These are phyloP conservation scores for Saccharum spontaneum DNA, from an alignment of 176 grass and related monocot genomes.

Conservation along the genomic window DNA sequence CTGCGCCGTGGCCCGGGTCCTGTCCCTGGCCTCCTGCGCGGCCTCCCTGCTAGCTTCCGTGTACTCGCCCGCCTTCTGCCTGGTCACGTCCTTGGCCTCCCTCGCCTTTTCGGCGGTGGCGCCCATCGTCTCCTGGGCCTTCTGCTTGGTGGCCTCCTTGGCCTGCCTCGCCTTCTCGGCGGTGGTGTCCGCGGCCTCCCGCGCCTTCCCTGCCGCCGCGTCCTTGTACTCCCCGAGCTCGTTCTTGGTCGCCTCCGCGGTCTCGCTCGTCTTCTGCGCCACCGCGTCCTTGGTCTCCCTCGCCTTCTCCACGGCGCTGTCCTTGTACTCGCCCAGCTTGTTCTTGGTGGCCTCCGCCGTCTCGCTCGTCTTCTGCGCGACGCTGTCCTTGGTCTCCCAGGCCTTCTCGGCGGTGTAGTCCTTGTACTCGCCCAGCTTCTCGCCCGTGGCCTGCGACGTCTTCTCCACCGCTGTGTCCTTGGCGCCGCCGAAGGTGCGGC, in stretches of 20 bases:
- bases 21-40: constrained; percentile 37
- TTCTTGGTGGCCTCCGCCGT: constrained; percentile 38
- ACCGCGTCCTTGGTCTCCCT: constrained; percentile 42
- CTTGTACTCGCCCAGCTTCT: constrained; percentile 24
- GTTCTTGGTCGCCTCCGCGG: constrained; percentile 44
- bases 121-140: constrained; percentile 34
- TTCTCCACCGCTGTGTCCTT: constrained; percentile 32
- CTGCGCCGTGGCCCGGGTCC: constrained; percentile 34
- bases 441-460: constrained; percentile 2
- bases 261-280: constrained; percentile 50
- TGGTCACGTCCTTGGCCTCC: constrained; percentile 28
- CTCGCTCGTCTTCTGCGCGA: constrained; percentile 37
- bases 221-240: constrained; percentile 60
- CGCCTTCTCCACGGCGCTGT: constrained; percentile 46
- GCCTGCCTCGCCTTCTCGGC: constrained; percentile 35
- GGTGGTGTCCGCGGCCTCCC: constrained; percentile 44
- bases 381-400: constrained; percentile 29
- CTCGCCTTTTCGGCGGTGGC: constrained; percentile 18
- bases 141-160: constrained; percentile 7
- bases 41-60: neutral
- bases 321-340: constrained; percentile 56
- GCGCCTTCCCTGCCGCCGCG: constrained; percentile 24
- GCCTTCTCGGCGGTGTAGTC: constrained; percentile 35
- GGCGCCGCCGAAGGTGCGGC: constrained; percentile 39
- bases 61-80: constrained; percentile 48